A percentile compares a stretch with the other conserved stretches of the same genome.
These are phyloP conservation scores for Pseudogymnoascus sp. DNA, from an alignment of 2,329 filamentous ascomycete species.

Conservation along the genomic window DNA sequence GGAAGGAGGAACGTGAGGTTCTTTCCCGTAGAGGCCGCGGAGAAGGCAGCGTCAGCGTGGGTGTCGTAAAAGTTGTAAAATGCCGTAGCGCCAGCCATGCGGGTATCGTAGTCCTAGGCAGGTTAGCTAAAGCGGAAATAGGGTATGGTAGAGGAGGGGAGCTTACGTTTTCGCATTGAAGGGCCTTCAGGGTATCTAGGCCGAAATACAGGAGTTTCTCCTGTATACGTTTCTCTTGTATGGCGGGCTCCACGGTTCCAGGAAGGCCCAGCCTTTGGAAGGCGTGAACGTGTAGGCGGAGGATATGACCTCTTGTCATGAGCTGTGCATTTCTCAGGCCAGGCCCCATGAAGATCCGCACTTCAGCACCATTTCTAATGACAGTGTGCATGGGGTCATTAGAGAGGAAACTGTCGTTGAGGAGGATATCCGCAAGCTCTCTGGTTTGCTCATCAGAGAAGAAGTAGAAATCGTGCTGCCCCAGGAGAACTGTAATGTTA, in stretches of 20 bases:
- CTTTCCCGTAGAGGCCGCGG: constrained; percentile 21
- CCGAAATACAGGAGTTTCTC: neutral
- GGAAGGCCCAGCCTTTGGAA: neutral
- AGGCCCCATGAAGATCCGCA: neutral
- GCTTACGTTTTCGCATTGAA: neutral
- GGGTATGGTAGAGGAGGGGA: neutral
- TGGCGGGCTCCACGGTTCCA: neutral
- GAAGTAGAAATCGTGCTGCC: constrained; percentile 20
- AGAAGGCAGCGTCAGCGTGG: constrained; percentile 19
- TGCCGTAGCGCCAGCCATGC: constrained; percentile 52
- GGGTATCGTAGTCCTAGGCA: constrained; percentile 54
- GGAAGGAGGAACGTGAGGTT: constrained; percentile 39
- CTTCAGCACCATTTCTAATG: neutral
- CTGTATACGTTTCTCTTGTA: neutral
- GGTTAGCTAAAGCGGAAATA: constrained; percentile 9
- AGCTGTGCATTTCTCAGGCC: constrained; percentile 4
- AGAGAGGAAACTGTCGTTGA: neutral
- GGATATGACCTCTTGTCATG: neutral
- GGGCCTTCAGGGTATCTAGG: neutral
- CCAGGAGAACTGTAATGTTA: neutral
- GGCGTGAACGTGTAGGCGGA: neutral
- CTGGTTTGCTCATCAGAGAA: constrained; percentile 31
- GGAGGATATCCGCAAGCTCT: constrained; percentile 21
- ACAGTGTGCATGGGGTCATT: neutral
- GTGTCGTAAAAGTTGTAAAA: constrained; percentile 44